These are phyloP conservation scores for Penicillium griseofulvum DNA, from an alignment of 2,329 filamentous ascomycete species.

Conservation along the genomic window DNA sequence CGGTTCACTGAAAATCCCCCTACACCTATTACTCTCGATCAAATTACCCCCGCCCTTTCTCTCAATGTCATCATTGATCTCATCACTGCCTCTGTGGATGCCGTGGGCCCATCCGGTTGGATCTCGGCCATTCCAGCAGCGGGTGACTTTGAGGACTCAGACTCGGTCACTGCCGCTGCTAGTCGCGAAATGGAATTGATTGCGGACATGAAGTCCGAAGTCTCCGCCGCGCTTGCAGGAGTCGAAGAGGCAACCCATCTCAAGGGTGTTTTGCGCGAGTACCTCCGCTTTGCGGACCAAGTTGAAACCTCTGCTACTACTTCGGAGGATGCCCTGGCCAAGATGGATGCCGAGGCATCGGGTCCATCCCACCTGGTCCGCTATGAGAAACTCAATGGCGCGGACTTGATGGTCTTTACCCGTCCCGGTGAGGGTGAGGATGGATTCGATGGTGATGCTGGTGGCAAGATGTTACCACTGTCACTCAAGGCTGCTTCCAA, in stretches of 20 bases:
- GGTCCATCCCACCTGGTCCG: conserved; percentile 29
- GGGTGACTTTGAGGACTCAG: conserved; percentile 26
- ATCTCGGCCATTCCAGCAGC: conserved; percentile 39
- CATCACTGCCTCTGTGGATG: conserved; percentile 47
- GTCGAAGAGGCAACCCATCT: conserved; percentile 50
- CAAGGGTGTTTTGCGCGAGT: conserved; percentile 48
- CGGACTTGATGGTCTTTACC: conserved; percentile 36
- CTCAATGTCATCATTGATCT: conserved; percentile 42
- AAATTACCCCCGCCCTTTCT: conserved; percentile 38
- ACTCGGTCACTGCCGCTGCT: conserved; percentile 19
- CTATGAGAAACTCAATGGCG: conserved; percentile 41
- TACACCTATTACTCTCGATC: conserved; percentile 33
- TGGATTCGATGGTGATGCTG: conserved; percentile 31
- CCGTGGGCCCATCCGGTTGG: conserved; percentile 49
- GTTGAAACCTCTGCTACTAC: conserved; percentile 19
- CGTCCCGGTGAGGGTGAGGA: conserved; percentile 29
- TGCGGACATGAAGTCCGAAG: conserved; percentile 48
- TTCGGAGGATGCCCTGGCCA: conserved; percentile 6
- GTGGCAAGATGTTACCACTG: conserved; percentile 61
- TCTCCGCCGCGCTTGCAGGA: conserved; percentile 48
- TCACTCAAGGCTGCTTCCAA: conserved; percentile 62
- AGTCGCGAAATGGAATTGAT: conserved; percentile 45
- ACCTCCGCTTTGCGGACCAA: conserved; percentile 42
- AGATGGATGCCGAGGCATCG: conserved; percentile 13
- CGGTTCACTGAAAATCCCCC: conserved; percentile 43